phyloP scores from a whole-genome alignment of 306 rosid species.

The Cucurbita ficifolia region DNA sequence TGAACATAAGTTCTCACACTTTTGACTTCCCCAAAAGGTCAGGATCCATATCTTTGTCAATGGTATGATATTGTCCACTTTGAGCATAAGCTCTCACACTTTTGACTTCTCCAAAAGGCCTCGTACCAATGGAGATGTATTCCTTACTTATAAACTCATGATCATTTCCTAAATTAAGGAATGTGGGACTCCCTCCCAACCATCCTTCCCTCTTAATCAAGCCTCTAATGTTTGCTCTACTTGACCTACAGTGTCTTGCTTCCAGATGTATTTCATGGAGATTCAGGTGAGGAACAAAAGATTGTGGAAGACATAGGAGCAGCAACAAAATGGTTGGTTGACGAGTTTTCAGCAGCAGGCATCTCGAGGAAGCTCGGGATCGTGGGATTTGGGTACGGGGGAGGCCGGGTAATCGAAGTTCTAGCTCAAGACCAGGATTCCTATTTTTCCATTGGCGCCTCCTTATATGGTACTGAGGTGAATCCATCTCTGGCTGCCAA shows the following conservation, averaged over 20 bases:
- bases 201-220: background rate
- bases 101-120: too few species aligned
- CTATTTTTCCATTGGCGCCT: slow-evolving; percentile 42
- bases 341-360: slow-evolving; percentile 57
- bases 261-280: slow-evolving; percentile 57
- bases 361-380: slow-evolving; percentile 57
- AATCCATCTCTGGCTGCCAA: slow-evolving; percentile 23
- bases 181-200: too few species aligned
- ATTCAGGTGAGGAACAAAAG: slow-evolving; percentile 55
- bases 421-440: slow-evolving; percentile 40
- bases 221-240: background rate
- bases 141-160: too few species aligned
- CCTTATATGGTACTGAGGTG: slow-evolving; percentile 57
- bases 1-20: too few species aligned
- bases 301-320: slow-evolving; percentile 34
- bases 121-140: too few species aligned
- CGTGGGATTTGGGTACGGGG: slow-evolving; percentile 65
- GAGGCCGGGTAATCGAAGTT: slow-evolving; percentile 50
- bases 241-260: slow-evolving; percentile 60
- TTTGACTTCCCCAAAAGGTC: too few species aligned
- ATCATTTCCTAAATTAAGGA: too few species aligned
- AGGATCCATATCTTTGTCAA: too few species aligned
- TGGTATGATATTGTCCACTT: too few species aligned
- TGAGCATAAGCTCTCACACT: too few species aligned
- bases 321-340: slow-evolving; percentile 60